A percentile compares a stretch with the other conserved stretches of the same genome.
These are phyloP conservation scores for Phytophthora pistaciae DNA, from an alignment of 352 stramenopile species.

Conservation along the genomic window DNA sequence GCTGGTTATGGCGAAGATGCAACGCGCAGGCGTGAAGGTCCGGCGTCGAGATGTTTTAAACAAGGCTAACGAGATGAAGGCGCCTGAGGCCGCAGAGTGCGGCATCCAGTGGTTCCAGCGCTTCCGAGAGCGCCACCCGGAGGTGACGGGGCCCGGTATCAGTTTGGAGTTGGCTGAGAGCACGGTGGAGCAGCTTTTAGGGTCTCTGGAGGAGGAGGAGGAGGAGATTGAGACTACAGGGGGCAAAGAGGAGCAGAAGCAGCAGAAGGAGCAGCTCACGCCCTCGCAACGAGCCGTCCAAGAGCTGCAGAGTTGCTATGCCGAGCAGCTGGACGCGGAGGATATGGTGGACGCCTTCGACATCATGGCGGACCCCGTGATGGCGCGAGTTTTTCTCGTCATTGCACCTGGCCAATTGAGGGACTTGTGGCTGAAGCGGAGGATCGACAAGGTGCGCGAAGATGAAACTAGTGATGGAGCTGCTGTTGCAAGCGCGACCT, in stretches of 20 bases:
- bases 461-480: not conserved
- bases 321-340: not conserved
- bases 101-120: slow-evolving; percentile 29
- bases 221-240: not conserved
- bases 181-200: not conserved
- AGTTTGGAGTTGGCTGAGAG: not conserved
- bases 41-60: not conserved
- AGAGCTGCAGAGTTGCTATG: not conserved
- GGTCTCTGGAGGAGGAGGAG: not conserved
- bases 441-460: not conserved
- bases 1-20: not conserved
- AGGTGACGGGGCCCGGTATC: slow-evolving; percentile 21
- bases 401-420: not conserved
- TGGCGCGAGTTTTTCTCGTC: not conserved
- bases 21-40: not conserved
- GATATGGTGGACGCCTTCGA: not conserved
- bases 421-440: not conserved
- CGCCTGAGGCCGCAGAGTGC: slow-evolving; percentile 5
- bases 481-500: too few species aligned
- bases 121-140: slow-evolving; percentile 24
- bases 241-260: not conserved
- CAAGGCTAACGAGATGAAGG: slow-evolving; percentile 19
- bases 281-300: not conserved
- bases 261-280: not conserved
- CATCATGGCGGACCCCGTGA: not conserved